Percentiles rank a stretch among this genome's conserved stretches.
Conservation (phyloP, 2,329 filamentous ascomycete genomes). For the Chaetomiaceae sp. region DNA sequence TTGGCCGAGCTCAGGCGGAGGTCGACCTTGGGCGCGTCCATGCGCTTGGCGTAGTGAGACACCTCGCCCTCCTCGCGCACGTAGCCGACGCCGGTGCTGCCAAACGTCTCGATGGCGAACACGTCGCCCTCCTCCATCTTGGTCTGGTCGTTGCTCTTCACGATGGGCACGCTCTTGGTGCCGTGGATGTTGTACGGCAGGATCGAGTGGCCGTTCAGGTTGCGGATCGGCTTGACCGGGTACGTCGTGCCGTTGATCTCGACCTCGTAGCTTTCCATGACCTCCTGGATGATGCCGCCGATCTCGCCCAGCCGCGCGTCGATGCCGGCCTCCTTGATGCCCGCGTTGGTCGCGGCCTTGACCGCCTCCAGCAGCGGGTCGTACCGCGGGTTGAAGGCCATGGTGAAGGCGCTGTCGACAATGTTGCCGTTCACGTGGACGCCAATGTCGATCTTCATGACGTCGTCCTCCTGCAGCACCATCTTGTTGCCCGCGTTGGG, state of each 20-base stretch:
- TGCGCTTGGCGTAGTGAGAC: slow-evolving; percentile 78
- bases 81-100: slow-evolving; percentile 84
- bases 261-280: slow-evolving; percentile 90
- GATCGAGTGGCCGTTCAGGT: slow-evolving; percentile 87
- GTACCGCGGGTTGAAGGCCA: slow-evolving; percentile 70
- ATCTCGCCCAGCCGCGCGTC: slow-evolving; percentile 86
- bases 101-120: slow-evolving; percentile 95
- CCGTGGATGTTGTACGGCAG: slow-evolving; percentile 86
- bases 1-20: slow-evolving; percentile 78
- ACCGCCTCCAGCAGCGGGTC: slow-evolving; percentile 70
- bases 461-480: slow-evolving; percentile 65
- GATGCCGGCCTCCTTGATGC: slow-evolving; percentile 85
- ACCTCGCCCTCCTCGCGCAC: slow-evolving; percentile 84
- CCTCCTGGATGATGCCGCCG: slow-evolving; percentile 77
- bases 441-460: slow-evolving; percentile 79
- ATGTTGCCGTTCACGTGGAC: slow-evolving; percentile 77
- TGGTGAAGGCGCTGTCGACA: slow-evolving; percentile 75
- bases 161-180: slow-evolving; percentile 88
- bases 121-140: slow-evolving; percentile 98
- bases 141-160: slow-evolving; percentile 79
- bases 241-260: slow-evolving; percentile 74
- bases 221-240: slow-evolving; percentile 79
- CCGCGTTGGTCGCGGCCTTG: slow-evolving; percentile 75
- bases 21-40: slow-evolving; percentile 69
- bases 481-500: slow-evolving; percentile 81